A percentile compares a stretch with the other conserved stretches of the same genome.
Conservation (phyloP, 2,329 filamentous ascomycete species). For the Talaromyces albobiverticillius region DNA sequence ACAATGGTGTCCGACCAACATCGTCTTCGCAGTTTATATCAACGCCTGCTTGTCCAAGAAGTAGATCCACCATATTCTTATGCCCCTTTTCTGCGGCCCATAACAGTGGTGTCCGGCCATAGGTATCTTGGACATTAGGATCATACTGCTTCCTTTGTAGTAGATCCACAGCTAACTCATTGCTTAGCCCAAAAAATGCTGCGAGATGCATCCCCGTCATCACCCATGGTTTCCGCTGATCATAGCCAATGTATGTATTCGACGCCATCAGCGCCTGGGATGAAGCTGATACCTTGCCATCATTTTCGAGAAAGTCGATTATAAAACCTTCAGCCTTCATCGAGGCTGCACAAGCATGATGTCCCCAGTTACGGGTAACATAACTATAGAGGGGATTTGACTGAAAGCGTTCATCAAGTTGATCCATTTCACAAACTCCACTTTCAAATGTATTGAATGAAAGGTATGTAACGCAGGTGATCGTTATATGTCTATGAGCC, state of each 20-base stretch:
- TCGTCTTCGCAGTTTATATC: constrained; percentile 17
- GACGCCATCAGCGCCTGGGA: background rate
- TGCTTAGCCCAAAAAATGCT: constrained; percentile 6
- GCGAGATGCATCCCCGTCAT: constrained; percentile 10
- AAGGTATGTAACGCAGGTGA: constrained; percentile 22
- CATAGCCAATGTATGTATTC: background rate
- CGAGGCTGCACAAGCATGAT: constrained; percentile 11
- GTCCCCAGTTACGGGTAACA: constrained; percentile 18
- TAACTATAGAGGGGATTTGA: constrained; percentile 19
- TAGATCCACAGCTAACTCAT: background rate
- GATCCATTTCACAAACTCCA: background rate
- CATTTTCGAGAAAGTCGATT: background rate
- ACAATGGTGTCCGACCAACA: constrained; percentile 18
- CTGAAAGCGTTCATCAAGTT: background rate
- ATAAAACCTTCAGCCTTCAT: background rate
- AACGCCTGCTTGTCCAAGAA: constrained; percentile 17
- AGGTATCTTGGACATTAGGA: constrained; percentile 15
- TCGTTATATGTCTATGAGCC: constrained; percentile 16
- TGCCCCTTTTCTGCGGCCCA: constrained; percentile 19
- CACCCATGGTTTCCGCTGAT: background rate
- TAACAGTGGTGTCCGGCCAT: constrained; percentile 17
- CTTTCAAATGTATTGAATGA: constrained; percentile 19
- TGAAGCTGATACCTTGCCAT: constrained; percentile 18
- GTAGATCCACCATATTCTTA: constrained; percentile 17
- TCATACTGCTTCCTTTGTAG: constrained; percentile 17